Evolutionary conservation across 2,329 filamentous ascomycete genomes (phyloP).

Genomic region (Apiospora aurea): DNA sequence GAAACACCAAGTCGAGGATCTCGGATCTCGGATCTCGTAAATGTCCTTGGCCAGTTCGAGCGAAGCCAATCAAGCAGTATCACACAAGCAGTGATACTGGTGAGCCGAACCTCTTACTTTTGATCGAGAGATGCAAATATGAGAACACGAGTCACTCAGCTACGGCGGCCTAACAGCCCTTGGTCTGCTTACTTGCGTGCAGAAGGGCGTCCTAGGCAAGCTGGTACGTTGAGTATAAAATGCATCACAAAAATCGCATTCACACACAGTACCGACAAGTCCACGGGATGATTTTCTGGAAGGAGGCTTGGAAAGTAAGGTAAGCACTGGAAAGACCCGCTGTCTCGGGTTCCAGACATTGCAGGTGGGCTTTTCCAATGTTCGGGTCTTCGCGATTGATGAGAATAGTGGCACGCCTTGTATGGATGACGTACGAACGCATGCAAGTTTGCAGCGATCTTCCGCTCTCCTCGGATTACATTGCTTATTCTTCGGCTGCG

Average conservation of each 20-base stretch:
- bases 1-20: neutral
- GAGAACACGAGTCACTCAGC: neutral
- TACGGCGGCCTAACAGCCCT: neutral
- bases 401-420: neutral
- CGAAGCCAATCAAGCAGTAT: neutral
- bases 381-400: neutral
- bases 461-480: neutral
- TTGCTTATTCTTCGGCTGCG: constrained; percentile 9
- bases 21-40: neutral
- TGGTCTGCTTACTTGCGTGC: neutral
- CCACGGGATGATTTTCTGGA: neutral
- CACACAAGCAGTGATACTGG: neutral
- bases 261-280: neutral
- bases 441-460: neutral
- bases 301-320: no score
- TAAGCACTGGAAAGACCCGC: neutral
- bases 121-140: neutral
- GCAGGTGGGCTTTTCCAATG: neutral
- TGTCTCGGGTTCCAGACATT: constrained; percentile 8
- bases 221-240: neutral
- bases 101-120: neutral
- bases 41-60: neutral
- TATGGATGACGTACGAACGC: constrained; percentile 6
- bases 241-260: neutral
- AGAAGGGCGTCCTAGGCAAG: neutral